phyloP scores from a whole-genome alignment of 108 stramenopile genomes.

The Craspedostauros australis region DNA sequence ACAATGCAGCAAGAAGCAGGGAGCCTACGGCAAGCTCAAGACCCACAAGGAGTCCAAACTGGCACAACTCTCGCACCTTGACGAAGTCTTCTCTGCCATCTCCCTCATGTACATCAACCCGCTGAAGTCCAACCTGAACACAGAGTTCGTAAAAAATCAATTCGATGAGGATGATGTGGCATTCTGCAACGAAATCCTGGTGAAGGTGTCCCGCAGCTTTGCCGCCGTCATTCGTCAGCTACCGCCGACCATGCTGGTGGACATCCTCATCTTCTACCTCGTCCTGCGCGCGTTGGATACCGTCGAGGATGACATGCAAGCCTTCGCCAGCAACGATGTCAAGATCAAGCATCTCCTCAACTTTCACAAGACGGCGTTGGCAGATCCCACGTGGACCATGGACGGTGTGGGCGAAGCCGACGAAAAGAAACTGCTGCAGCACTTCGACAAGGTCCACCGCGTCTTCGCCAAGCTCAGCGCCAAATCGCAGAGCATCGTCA shows the following conservation, averaged over 20 bases:
- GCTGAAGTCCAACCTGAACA: constrained; percentile 71
- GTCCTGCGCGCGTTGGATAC: constrained; percentile 96
- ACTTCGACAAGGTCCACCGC: constrained; percentile 86
- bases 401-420: constrained; percentile 93
- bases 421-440: constrained; percentile 84
- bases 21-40: constrained; percentile 96
- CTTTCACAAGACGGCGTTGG: constrained; percentile 86
- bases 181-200: constrained; percentile 95
- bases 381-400: constrained; percentile 81
- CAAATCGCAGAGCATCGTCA: constrained; percentile 71
- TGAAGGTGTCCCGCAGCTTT: constrained; percentile 94
- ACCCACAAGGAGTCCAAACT: constrained; percentile 86
- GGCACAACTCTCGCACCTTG: constrained; percentile 75
- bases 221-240: constrained; percentile 97
- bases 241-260: constrained; percentile 76
- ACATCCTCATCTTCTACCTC: constrained; percentile 95
- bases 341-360: constrained; percentile 78
- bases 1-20: constrained; percentile 87
- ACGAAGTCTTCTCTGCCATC: constrained; percentile 87
- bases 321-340: constrained; percentile 65
- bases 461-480: constrained; percentile 68
- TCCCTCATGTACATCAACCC: constrained; percentile 70
- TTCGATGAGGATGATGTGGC: constrained; percentile 61
- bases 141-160: constrained; percentile 40
- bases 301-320: constrained; percentile 97